phyloP scores from a whole-genome alignment of 2,329 filamentous ascomycete species.

The Neopestalotiopsis sp. region DNA sequence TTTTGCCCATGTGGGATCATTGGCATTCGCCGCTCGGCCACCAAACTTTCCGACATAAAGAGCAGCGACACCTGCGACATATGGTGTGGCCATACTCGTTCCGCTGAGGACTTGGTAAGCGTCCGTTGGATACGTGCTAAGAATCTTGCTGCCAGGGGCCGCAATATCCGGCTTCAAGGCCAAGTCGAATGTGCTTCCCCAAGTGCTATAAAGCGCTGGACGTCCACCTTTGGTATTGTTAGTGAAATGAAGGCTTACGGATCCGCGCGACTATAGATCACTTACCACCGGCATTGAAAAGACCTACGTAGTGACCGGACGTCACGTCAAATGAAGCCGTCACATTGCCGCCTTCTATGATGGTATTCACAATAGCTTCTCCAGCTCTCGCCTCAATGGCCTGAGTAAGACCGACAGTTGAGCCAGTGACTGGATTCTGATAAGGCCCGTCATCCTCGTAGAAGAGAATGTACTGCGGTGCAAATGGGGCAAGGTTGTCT shows the following conservation, averaged over 20 bases:
- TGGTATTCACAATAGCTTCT: conserved; percentile 36
- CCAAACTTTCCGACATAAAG: conserved; percentile 36
- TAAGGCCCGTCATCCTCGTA: conserved; percentile 37
- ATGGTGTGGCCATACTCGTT: conserved; percentile 53
- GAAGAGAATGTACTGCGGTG: conserved; percentile 38
- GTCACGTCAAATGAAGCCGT: conserved; percentile 32
- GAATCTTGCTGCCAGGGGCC: conserved; percentile 46
- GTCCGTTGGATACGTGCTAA: conserved; percentile 45
- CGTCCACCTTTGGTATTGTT: conserved; percentile 21
- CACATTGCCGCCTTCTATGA: conserved; percentile 36
- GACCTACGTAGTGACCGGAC: conserved; percentile 27
- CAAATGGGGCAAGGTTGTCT: conserved; percentile 35
- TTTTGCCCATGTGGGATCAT: conserved; percentile 31
- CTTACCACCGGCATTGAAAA: conserved; percentile 26
- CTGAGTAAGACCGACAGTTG: conserved; percentile 24
- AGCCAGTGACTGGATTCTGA: conserved; percentile 23
- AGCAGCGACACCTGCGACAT: conserved; percentile 45
- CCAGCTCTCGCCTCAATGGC: conserved; percentile 34
- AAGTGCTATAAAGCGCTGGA: conserved; percentile 40
- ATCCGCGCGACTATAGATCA: background rate
- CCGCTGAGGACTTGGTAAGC: conserved; percentile 49
- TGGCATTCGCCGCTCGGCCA: conserved; percentile 29
- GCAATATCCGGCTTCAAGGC: conserved; percentile 46
- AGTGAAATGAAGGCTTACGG: background rate
- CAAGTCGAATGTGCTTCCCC: conserved; percentile 48